phyloP scores from a whole-genome alignment of 208 protist species.

The Trypanosoma grayi region DNA sequence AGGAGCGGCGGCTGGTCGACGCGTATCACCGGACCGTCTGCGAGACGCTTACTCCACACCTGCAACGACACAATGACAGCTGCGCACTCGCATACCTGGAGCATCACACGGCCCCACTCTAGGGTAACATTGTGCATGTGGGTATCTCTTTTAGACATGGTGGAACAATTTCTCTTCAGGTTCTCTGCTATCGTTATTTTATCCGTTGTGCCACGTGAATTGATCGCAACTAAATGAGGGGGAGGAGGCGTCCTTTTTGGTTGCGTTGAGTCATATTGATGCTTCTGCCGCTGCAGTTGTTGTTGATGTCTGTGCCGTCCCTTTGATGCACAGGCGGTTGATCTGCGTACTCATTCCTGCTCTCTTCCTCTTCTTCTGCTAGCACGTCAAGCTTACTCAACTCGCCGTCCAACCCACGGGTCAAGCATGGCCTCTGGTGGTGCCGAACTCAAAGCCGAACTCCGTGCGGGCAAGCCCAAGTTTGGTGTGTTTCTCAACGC shows the following conservation, averaged over 20 bases:
- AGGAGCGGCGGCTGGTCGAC: conserved; percentile 74
- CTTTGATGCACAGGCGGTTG: too few species aligned
- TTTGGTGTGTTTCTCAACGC: conserved; percentile 83
- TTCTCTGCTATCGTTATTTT: too few species aligned
- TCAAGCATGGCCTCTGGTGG: conserved; percentile 44
- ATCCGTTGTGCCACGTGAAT: too few species aligned
- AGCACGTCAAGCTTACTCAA: too few species aligned
- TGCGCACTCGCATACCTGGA: conserved; percentile 62
- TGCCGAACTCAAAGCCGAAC: conserved; percentile 78
- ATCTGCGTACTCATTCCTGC: too few species aligned
- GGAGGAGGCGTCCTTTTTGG: too few species aligned
- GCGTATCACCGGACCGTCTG: conserved; percentile 69
- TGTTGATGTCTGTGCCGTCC: too few species aligned
- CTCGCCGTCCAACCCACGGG: neutral
- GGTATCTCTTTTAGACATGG: too few species aligned
- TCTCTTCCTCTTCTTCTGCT: neutral
- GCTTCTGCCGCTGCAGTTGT: too few species aligned
- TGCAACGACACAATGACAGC: conserved; percentile 46
- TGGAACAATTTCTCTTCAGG: too few species aligned
- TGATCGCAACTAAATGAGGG: too few species aligned
- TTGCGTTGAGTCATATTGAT: too few species aligned
- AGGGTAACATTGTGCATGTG: neutral
- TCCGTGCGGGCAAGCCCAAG: conserved; percentile 77
- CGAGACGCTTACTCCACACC: conserved; percentile 35
- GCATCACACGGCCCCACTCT: conserved; percentile 52